phyloP scores from a whole-genome alignment of 2,329 filamentous ascomycete species.

The Torrubiella hemipterigena region DNA sequence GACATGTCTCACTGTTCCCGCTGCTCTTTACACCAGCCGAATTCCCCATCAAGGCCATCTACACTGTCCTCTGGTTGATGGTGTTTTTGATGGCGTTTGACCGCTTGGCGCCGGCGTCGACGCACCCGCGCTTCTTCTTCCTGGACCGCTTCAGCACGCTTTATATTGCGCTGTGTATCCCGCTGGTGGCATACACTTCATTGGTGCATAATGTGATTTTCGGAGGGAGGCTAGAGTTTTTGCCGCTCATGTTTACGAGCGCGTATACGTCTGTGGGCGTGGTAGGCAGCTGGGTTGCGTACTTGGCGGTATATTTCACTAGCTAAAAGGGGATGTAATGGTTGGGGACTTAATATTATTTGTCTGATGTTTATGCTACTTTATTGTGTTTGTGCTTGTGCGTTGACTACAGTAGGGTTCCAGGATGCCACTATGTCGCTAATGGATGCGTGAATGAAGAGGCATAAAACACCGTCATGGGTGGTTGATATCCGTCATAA shows the following conservation, averaged over 20 bases:
- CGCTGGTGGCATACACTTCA: slow-evolving; percentile 80
- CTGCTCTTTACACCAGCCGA: slow-evolving; percentile 85
- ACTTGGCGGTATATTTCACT: slow-evolving; percentile 81
- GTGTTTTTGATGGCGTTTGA: slow-evolving; percentile 81
- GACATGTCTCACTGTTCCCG: slow-evolving; percentile 91
- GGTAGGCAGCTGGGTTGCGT: slow-evolving; percentile 88
- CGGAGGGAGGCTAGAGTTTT: slow-evolving; percentile 71
- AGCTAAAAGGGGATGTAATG: too few species aligned
- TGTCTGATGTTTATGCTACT: too few species aligned
- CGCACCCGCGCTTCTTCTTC: slow-evolving; percentile 70
- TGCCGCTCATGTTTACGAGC: slow-evolving; percentile 95
- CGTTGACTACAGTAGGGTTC: too few species aligned
- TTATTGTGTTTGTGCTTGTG: too few species aligned
- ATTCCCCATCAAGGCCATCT: slow-evolving; percentile 87
- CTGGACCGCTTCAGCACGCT: slow-evolving; percentile 83
- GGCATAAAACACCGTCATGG: too few species aligned
- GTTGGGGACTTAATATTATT: too few species aligned
- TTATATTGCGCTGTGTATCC: slow-evolving; percentile 83
- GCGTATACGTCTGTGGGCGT: slow-evolving; percentile 92
- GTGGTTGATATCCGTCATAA: too few species aligned
- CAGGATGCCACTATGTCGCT: too few species aligned
- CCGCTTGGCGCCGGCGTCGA: slow-evolving; percentile 71
- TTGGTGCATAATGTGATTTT: slow-evolving; percentile 75
- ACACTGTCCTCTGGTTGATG: slow-evolving; percentile 86
- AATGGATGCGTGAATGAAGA: too few species aligned